Conservation (phyloP, 768 basidiomycete species). For the Chalciporus pseudorubinellus region DNA sequence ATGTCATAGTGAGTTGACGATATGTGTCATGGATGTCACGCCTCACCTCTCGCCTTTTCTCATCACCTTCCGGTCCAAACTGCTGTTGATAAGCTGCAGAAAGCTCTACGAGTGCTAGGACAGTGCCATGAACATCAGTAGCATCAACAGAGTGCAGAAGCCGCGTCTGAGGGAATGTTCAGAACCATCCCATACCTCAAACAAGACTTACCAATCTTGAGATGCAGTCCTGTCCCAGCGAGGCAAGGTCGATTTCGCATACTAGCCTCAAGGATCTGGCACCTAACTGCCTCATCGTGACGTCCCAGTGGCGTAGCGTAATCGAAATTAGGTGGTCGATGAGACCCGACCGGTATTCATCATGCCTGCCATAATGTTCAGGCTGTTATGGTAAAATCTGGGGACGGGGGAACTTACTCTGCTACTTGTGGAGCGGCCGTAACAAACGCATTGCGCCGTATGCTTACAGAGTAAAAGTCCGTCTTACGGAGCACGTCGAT, state of each 20-base stretch:
- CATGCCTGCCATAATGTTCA: slow-evolving; percentile 51
- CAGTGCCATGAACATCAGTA: slow-evolving; percentile 74
- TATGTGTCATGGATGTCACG: not conserved
- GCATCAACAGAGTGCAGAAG: slow-evolving; percentile 64
- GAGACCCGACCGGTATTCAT: slow-evolving; percentile 68
- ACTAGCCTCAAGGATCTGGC: slow-evolving; percentile 72
- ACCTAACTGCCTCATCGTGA: slow-evolving; percentile 71
- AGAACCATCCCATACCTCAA: slow-evolving; percentile 9
- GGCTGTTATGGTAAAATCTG: slow-evolving; percentile 5
- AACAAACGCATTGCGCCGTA: slow-evolving; percentile 82
- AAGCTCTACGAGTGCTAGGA: slow-evolving; percentile 74
- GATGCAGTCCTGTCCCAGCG: slow-evolving; percentile 49
- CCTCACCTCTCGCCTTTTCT: slow-evolving; percentile 45
- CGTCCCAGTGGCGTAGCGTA: slow-evolving; percentile 88
- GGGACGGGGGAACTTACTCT: slow-evolving; percentile 52
- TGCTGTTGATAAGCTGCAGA: slow-evolving; percentile 51
- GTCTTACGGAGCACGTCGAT: slow-evolving; percentile 90
- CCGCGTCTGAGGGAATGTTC: slow-evolving; percentile 40
- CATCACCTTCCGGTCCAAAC: slow-evolving; percentile 33
- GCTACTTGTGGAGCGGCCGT: slow-evolving; percentile 84
- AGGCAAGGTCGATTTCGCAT: slow-evolving; percentile 56
- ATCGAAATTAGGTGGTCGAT: slow-evolving; percentile 72
- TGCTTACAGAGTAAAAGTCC: slow-evolving; percentile 93
- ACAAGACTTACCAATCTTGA: slow-evolving; percentile 50
- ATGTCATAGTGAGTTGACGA: slow-evolving; percentile 2